phyloP scores from a whole-genome alignment of 1,284 basidiomycete species.

The Rhodotorula sp. region DNA sequence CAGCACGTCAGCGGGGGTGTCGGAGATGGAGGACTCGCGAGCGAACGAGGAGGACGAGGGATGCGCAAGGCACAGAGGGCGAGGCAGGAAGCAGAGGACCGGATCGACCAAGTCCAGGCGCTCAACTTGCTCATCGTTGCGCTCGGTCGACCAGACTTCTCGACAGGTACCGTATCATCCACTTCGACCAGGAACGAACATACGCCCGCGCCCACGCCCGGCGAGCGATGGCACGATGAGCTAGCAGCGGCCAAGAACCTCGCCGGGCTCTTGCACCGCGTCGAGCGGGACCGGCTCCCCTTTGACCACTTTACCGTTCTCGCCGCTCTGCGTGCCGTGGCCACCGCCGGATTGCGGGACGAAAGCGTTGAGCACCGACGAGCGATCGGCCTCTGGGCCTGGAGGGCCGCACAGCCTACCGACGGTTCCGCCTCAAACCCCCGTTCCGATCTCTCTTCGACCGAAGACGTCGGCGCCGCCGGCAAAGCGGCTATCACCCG shows the following conservation, averaged over 20 bases:
- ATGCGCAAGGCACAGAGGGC: not conserved
- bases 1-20: not conserved
- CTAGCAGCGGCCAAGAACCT: not conserved
- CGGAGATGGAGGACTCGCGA: not conserved
- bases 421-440: not conserved
- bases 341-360: not conserved
- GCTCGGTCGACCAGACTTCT: not conserved
- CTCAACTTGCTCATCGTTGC: constrained; percentile 27
- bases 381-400: constrained; percentile 1
- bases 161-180: not conserved
- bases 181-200: not conserved
- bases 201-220: not conserved
- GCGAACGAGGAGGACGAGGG: not conserved
- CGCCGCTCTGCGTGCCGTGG: not conserved
- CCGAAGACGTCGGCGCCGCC: too few species aligned
- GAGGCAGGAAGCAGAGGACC: constrained; percentile 18
- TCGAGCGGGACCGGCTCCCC: not conserved
- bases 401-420: not conserved
- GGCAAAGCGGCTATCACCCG: not conserved
- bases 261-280: constrained; percentile 8
- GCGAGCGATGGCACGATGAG: not conserved
- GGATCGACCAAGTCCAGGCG: constrained; percentile 32
- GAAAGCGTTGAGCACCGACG: not conserved
- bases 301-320: not conserved
- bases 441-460: not conserved